Conservation (phyloP, 495 filamentous ascomycete species). For the Diplogelasinospora grovesii region DNA sequence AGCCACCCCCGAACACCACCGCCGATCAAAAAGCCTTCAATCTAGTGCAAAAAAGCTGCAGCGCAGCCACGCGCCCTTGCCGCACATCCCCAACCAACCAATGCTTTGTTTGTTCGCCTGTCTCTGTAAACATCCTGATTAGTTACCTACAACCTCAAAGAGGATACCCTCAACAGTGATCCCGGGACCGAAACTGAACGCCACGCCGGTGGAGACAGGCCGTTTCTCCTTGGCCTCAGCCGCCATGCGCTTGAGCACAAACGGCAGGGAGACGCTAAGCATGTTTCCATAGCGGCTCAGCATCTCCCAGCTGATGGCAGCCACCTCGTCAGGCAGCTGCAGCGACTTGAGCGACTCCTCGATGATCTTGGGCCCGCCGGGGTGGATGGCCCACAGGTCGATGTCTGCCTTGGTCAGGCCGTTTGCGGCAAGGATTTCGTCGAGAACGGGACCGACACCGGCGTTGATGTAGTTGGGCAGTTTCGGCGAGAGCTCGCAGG, state of each 20-base stretch:
- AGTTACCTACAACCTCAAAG: not conserved
- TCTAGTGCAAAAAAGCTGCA: too few relatives aligned
- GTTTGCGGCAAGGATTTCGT: not conserved
- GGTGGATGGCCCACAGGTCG: not conserved
- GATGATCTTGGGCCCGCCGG: constrained; percentile 3
- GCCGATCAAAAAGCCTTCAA: too few relatives aligned
- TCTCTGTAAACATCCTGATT: too few relatives aligned
- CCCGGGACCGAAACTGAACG: constrained; percentile 1
- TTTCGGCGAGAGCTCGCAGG: not conserved
- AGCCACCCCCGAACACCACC: too few relatives aligned
- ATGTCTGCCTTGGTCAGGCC: not conserved
- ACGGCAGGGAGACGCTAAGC: constrained; percentile 3
- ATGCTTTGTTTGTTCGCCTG: too few relatives aligned
- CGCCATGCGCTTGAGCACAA: constrained; percentile 3
- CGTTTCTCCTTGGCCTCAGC: not conserved
- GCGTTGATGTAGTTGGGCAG: not conserved
- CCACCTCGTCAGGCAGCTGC: not conserved
- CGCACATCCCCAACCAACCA: too few relatives aligned
- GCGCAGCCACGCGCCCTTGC: too few relatives aligned
- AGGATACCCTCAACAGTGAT: constrained; percentile 1
- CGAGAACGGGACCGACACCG: not conserved
- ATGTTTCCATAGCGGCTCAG: not conserved
- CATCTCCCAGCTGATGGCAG: not conserved
- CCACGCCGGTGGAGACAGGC: not conserved
- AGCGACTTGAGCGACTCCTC: not conserved